These are phyloP conservation scores for Aleurites moluccanus DNA, from an alignment of 441 rosid genomes.

Conservation along the genomic window DNA sequence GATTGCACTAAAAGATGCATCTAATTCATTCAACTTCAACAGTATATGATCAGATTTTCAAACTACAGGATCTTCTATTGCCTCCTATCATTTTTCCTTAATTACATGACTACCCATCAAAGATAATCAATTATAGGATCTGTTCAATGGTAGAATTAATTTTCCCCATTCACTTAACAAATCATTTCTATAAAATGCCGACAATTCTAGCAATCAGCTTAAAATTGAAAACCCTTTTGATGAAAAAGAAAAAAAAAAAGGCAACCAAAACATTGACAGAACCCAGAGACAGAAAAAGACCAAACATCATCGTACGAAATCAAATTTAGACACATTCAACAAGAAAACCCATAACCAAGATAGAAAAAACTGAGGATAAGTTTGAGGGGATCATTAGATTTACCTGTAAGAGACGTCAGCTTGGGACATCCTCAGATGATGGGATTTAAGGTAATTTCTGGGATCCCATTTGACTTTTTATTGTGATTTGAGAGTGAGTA, in stretches of 20 bases:
- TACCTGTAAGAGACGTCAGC: conserved; percentile 54
- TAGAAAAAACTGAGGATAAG: neutral
- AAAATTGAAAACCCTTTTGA: conserved; percentile 17
- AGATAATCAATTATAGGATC: neutral
- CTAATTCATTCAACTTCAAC: neutral
- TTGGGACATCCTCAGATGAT: conserved; percentile 53
- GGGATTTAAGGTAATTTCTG: conserved; percentile 19
- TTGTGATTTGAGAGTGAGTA: neutral
- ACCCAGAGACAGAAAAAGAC: no score
- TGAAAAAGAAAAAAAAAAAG: neutral
- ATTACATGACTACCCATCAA: neutral
- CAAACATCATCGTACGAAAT: neutral
- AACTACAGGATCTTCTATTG: neutral
- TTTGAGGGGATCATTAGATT: neutral
- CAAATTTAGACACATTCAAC: neutral
- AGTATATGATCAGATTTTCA: neutral
- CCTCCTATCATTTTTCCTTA: neutral
- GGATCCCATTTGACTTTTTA: conserved; percentile 26
- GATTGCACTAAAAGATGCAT: neutral
- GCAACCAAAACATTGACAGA: neutral
- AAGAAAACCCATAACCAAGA: conserved; percentile 5
- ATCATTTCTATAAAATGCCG: neutral
- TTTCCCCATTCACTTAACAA: neutral
- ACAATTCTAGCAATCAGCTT: neutral
- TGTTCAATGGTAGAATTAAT: neutral